Percentiles rank a stretch among this genome's conserved stretches.
phyloP scores from a whole-genome alignment of 2,329 filamentous ascomycete genomes.

The Alternaria brassicae region DNA sequence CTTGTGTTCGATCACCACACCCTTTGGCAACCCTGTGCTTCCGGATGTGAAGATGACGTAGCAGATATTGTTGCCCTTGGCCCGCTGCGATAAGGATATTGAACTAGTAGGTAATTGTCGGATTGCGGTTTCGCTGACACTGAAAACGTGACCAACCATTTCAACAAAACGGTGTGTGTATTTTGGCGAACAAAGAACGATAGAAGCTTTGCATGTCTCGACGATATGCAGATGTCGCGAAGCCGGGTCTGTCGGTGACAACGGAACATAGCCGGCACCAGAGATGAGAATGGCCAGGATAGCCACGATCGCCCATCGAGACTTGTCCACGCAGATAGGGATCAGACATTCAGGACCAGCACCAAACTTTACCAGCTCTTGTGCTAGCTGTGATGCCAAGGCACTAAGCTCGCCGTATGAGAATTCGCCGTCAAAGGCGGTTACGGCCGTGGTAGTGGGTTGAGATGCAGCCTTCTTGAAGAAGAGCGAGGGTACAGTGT shows the following conservation, averaged over 20 bases:
- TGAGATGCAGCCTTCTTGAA: conserved; percentile 24
- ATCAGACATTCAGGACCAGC: conserved; percentile 46
- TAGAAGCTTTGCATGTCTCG: conserved; percentile 33
- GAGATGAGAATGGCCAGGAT: conserved; percentile 48
- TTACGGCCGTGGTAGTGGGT: conserved; percentile 34
- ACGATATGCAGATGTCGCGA: conserved; percentile 39
- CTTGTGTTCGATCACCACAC: conserved; percentile 41
- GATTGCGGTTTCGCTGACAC: conserved; percentile 26
- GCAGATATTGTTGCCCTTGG: conserved; percentile 30
- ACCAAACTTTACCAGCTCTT: conserved; percentile 39
- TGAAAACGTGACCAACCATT: conserved; percentile 27
- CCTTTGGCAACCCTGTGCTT: conserved; percentile 44
- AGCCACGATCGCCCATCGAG: conserved; percentile 46
- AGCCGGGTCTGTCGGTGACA: conserved; percentile 38
- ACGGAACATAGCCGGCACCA: conserved; percentile 43
- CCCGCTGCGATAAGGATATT: conserved; percentile 16
- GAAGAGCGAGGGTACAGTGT: conserved; percentile 38
- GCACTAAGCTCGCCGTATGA: conserved; percentile 37
- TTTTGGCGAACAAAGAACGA: conserved; percentile 38
- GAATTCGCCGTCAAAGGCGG: conserved; percentile 41
- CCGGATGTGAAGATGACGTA: conserved; percentile 47
- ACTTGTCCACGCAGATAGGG: conserved; percentile 48
- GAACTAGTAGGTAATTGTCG: conserved; percentile 20
- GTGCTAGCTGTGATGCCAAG: conserved; percentile 35
- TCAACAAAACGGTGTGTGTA: conserved; percentile 30